Conservation (phyloP, 139 green algal genomes). For the Chlamydomonas asymmetrica region DNA sequence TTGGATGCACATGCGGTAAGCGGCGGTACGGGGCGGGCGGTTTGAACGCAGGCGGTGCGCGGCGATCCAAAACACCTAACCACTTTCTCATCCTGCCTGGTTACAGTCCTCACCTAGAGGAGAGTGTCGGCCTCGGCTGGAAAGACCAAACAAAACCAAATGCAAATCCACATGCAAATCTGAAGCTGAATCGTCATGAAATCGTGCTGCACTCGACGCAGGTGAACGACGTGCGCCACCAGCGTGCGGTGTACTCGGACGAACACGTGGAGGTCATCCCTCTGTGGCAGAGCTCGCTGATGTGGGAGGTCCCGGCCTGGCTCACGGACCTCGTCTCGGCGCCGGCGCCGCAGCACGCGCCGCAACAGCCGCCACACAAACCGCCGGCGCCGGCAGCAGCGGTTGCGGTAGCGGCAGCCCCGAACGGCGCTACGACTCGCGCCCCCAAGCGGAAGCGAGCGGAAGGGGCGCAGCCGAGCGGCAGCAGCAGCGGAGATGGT, state of each 20-base stretch:
- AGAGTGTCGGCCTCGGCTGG: background rate
- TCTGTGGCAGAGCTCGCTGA: conserved; percentile 4
- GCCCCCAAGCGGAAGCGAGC: background rate
- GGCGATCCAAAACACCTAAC: too few relatives aligned
- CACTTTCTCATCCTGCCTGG: too few relatives aligned
- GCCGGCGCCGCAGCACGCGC: background rate
- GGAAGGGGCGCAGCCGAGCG: background rate
- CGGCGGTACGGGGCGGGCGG: too few relatives aligned
- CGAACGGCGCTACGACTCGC: background rate
- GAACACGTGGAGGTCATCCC: conserved; percentile 46
- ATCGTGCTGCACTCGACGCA: conserved; percentile 16
- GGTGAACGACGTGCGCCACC: conserved; percentile 1
- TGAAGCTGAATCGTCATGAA: background rate
- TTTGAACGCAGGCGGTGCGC: too few relatives aligned
- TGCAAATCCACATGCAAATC: background rate
- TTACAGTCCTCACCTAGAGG: too few relatives aligned
- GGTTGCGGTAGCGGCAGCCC: conserved; percentile 13
- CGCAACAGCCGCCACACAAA: background rate
- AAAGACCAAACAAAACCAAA: background rate
- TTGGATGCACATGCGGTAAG: too few relatives aligned
- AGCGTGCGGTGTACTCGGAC: conserved; percentile 35
- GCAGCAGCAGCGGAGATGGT: conserved; percentile 2
- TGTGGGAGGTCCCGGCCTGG: conserved; percentile 41
- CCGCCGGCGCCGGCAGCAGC: conserved; percentile 2
- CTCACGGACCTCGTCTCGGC: too few relatives aligned